Conservation (phyloP, 2,329 filamentous ascomycete genomes). For the Talaromyces sp. region DNA sequence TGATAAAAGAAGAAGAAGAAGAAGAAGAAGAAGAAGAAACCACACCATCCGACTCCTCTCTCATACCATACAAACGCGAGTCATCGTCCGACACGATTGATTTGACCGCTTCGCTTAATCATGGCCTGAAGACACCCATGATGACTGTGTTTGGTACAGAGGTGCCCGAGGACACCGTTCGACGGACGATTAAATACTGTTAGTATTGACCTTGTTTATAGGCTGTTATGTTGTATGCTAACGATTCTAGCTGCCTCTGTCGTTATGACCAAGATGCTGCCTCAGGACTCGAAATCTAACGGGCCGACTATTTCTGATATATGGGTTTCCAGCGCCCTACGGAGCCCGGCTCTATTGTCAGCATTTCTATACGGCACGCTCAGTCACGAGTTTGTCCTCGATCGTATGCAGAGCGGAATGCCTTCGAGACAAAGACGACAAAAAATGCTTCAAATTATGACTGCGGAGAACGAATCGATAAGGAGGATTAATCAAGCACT, state of each 20-base stretch:
- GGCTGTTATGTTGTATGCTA: not conserved
- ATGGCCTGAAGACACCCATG: conserved; percentile 14
- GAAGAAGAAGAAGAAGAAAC: not conserved
- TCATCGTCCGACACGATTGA: conserved; percentile 1
- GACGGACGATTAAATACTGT: conserved; percentile 18
- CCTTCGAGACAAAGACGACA: conserved; percentile 14
- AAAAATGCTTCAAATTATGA: conserved; percentile 18
- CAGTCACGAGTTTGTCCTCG: conserved; percentile 17
- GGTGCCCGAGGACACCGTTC: conserved; percentile 13
- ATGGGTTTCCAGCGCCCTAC: conserved; percentile 15
- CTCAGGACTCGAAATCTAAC: not conserved
- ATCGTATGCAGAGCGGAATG: conserved; percentile 16
- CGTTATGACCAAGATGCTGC: conserved; percentile 17
- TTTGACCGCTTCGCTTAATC: conserved; percentile 3
- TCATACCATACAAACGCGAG: not conserved
- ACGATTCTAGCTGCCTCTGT: conserved; percentile 13
- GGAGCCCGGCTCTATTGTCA: conserved; percentile 15
- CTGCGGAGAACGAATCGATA: conserved; percentile 22
- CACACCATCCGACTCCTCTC: not conserved
- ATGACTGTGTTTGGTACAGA: conserved; percentile 16
- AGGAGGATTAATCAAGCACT: conserved; percentile 24
- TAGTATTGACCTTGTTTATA: not conserved
- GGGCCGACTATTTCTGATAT: conserved; percentile 14
- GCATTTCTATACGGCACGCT: conserved; percentile 18
- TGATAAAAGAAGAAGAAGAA: conserved; percentile 3